These are phyloP conservation scores for Leucosporidium creatinivorum DNA, from an alignment of 768 basidiomycete species.

Conservation along the genomic window DNA sequence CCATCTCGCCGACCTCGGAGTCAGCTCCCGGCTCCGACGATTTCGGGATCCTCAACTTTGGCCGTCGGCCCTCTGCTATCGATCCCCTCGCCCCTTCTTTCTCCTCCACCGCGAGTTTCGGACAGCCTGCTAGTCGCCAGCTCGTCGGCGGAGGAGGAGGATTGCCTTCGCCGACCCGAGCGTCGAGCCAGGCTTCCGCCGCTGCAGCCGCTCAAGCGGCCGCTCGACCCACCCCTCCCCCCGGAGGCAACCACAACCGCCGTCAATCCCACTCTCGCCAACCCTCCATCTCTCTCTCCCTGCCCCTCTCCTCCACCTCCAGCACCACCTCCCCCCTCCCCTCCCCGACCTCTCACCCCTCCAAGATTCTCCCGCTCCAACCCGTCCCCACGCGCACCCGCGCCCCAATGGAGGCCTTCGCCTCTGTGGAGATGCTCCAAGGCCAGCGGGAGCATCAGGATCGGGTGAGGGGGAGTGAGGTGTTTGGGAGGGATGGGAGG, in stretches of 20 bases:
- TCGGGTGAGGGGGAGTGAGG: conserved; percentile 17
- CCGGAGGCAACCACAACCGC: no score
- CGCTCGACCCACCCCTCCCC: no score
- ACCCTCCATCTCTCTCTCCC: conserved; percentile 2
- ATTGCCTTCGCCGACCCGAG: neutral
- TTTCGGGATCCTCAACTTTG: conserved; percentile 27
- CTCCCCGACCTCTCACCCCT: conserved; percentile 5
- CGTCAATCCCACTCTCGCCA: neutral
- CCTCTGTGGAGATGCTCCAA: conserved; percentile 30
- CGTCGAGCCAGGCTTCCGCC: neutral
- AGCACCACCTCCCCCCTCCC: neutral
- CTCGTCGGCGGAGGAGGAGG: neutral
- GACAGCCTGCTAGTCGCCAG: neutral
- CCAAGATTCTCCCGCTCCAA: conserved; percentile 15
- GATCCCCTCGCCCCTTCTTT: conserved; percentile 24
- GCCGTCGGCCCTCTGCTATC: conserved; percentile 22
- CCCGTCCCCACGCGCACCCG: conserved; percentile 6
- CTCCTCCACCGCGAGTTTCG: neutral
- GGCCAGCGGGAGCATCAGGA: conserved; percentile 15
- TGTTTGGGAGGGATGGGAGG: conserved; percentile 6
- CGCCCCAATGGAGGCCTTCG: conserved; percentile 29
- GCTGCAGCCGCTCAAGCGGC: neutral
- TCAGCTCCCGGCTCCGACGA: conserved; percentile 4
- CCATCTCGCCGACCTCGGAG: neutral
- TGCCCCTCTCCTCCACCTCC: neutral